Evolutionary conservation across 345 rosid species (phyloP).

Genomic region (Eucalyptus decipiens): DNA sequence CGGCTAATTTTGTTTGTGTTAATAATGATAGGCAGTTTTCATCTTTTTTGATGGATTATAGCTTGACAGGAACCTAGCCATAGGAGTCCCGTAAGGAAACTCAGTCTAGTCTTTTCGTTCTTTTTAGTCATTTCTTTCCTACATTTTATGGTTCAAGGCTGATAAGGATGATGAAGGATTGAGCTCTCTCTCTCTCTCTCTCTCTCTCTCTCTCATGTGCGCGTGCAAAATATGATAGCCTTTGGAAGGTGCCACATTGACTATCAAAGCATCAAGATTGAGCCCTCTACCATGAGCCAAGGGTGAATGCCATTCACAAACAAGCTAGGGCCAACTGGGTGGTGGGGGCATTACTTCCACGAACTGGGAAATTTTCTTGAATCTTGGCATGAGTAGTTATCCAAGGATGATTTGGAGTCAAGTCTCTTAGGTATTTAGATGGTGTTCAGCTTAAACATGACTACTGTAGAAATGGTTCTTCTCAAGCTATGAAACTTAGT

Average conservation of each 20-base stretch:
- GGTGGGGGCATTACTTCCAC: not conserved
- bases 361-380: not conserved
- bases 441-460: not conserved
- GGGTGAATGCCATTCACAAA: not conserved
- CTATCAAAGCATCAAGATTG: not conserved
- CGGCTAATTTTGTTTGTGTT: not conserved
- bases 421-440: not conserved
- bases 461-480: not conserved
- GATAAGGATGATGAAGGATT: not conserved
- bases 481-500: not conserved
- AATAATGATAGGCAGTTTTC: not conserved
- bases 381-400: not conserved
- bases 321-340: not conserved
- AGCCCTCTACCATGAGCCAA: not conserved
- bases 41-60: not conserved
- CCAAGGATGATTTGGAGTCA: not conserved
- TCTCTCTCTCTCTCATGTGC: not conserved
- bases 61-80: not conserved
- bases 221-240: not conserved
- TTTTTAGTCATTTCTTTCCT: not conserved
- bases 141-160: not conserved
- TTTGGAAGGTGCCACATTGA: not conserved
- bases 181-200: not conserved
- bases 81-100: not conserved
- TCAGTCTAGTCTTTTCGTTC: not conserved